Evolutionary conservation across 2,329 filamentous ascomycete genomes (phyloP).

Genomic region (Helotiales sp.): DNA sequence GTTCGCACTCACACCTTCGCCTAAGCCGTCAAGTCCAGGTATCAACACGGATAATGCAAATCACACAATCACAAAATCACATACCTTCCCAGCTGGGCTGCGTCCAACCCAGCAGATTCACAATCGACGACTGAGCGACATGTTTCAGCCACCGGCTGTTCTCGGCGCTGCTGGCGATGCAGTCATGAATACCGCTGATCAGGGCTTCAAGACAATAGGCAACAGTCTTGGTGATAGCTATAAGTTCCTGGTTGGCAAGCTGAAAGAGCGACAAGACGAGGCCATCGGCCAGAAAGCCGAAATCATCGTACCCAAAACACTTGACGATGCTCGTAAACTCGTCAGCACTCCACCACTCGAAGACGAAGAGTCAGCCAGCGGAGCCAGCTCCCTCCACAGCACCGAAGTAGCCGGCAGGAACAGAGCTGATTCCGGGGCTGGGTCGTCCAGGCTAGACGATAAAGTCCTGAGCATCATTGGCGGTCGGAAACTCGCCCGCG

Average conservation of each 20-base stretch:
- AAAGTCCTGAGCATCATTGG: constrained; percentile 73
- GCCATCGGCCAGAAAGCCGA: constrained; percentile 53
- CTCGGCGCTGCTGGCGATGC: constrained; percentile 84
- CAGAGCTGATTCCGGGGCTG: constrained; percentile 43
- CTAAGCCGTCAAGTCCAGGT: constrained; percentile 38
- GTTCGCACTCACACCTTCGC: constrained; percentile 40
- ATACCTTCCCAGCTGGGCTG: constrained; percentile 40
- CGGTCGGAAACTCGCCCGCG: constrained; percentile 65
- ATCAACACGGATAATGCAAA: constrained; percentile 36
- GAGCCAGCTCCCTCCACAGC: constrained; percentile 57
- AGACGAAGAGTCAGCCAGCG: constrained; percentile 48
- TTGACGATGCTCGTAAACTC: constrained; percentile 90
- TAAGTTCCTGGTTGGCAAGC: constrained; percentile 86
- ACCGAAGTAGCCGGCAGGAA: constrained; percentile 38
- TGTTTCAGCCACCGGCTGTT: constrained; percentile 83
- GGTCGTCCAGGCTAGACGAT: constrained; percentile 60
- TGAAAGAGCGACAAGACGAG: constrained; percentile 71
- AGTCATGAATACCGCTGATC: constrained; percentile 86
- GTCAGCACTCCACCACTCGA: constrained; percentile 71
- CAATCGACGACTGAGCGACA: constrained; percentile 79
- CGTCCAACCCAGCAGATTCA: constrained; percentile 51
- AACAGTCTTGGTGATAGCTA: constrained; percentile 90
- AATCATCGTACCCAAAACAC: constrained; percentile 76
- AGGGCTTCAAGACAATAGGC: constrained; percentile 89
- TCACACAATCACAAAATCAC: constrained; percentile 44